Conservation (phyloP, 164 flowering plant genomes). For the Berberis vulgaris region DNA sequence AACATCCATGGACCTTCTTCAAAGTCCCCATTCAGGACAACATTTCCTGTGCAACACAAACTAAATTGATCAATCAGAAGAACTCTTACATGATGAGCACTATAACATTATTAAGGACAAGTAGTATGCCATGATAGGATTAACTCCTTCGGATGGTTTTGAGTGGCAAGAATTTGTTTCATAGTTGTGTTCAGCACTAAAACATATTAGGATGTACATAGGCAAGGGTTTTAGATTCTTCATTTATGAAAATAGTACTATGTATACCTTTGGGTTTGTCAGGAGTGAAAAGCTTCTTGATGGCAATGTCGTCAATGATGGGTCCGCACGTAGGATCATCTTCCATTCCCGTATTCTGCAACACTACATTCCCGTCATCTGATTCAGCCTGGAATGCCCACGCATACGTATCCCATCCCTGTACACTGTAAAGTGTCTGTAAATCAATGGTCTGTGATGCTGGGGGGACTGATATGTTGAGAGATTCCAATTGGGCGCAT, state of each 20-base stretch:
- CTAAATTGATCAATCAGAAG: not conserved
- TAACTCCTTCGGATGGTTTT: too few species aligned
- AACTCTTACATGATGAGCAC: too few species aligned
- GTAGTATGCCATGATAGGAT: too few species aligned
- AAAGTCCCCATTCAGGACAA: slow-evolving; percentile 72
- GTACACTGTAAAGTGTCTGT: slow-evolving; percentile 81
- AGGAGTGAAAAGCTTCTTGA: slow-evolving; percentile 85
- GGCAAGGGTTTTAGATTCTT: not conserved
- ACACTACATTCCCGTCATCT: slow-evolving; percentile 34
- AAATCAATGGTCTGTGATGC: slow-evolving; percentile 80
- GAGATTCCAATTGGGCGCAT: slow-evolving; percentile 89
- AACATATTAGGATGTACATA: not conserved
- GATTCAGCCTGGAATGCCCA: slow-evolving; percentile 62
- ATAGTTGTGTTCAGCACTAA: too few species aligned
- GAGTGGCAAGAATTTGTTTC: too few species aligned
- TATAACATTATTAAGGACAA: too few species aligned
- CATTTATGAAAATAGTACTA: not conserved
- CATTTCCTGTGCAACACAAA: slow-evolving; percentile 46
- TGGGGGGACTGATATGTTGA: slow-evolving; percentile 72
- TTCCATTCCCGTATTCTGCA: slow-evolving; percentile 86
- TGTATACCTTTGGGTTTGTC: slow-evolving; percentile 59
- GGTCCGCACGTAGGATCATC: slow-evolving; percentile 98
- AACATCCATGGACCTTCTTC: slow-evolving; percentile 98
- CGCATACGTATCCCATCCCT: slow-evolving; percentile 92
- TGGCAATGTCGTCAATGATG: slow-evolving; percentile 80